These are phyloP conservation scores for Xerocomellus chrysenteron DNA, from an alignment of 768 basidiomycete genomes.

Conservation along the genomic window DNA sequence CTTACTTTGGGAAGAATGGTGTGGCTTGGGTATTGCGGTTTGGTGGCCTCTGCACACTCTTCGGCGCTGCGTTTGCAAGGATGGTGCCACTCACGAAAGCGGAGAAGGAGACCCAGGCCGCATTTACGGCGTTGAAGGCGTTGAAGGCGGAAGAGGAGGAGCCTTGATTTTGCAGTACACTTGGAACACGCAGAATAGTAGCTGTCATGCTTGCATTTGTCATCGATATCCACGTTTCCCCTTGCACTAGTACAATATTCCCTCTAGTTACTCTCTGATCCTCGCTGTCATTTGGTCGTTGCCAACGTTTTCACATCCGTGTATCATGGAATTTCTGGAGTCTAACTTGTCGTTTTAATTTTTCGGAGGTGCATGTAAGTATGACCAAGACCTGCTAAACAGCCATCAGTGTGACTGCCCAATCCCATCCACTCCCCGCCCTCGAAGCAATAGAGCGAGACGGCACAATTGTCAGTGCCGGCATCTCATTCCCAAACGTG, in stretches of 20 bases:
- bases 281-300: not conserved
- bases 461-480: constrained; percentile 29
- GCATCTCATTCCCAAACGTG: constrained; percentile 25
- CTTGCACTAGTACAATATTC: constrained; percentile 3
- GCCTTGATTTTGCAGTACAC: constrained; percentile 33
- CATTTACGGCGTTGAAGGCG: constrained; percentile 76
- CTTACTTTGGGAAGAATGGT: constrained; percentile 81
- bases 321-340: not conserved
- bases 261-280: not conserved
- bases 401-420: constrained; percentile 29
- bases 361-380: not conserved
- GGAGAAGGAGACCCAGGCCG: constrained; percentile 84
- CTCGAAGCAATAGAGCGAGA: constrained; percentile 22
- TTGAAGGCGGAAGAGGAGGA: constrained; percentile 60
- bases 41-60: constrained; percentile 81
- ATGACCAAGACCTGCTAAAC: constrained; percentile 10
- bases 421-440: constrained; percentile 24
- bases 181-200: not conserved
- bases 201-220: constrained; percentile 16
- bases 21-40: constrained; percentile 94
- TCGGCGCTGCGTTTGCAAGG: constrained; percentile 75
- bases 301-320: not conserved
- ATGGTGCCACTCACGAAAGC: constrained; percentile 87
- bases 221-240: not conserved
- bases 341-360: not conserved